Base-by-base conservation (phyloP, 2,329 filamentous ascomycete species). In the Phialophora expanda region DNA sequence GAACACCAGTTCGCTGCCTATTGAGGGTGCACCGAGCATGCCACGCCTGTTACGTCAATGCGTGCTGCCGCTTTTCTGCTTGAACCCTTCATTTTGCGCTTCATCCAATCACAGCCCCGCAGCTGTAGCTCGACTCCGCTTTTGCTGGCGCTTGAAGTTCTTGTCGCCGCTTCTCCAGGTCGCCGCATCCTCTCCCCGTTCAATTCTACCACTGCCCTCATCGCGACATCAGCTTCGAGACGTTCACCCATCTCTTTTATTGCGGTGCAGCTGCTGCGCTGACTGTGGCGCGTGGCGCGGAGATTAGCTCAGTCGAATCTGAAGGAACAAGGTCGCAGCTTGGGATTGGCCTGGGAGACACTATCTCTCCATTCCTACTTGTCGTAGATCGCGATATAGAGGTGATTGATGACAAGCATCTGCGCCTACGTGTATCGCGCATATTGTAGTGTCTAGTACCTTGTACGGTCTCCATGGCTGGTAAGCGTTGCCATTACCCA, bases 401-500 rank as follows among this genome's bases (percentile, higher is more conserved):
- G 65, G 67, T 69, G 67, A 69, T 67, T 69, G 55, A 62, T 69
- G 64, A 67, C 60, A 62, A 67, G 66, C 54, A 20, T 55, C 55
- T 44, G 55, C 61, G n/a, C 44, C 46, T 53, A 28, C 62, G 54
- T 67, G 55, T 58, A 41, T 61, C 66, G 67, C 64, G 57, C 66
- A 48, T 57, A 58, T 58, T 62, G 66, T 70, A 68, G 62, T 56
- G 24, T 60, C 61, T 48, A 58, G 41, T 61, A 61, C 44, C 64
- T 69, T 68, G 67, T 66, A 70, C 56, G 69, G 24, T 67, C 65
- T 69, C 70, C 73, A 88, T 88, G 86, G 81, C 85, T 77, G 86
- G 86, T 88, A 87, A 87, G 86, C 83, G 81, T 69, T 75, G 75
- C 78, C 78, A 74, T 73, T 71, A 72, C 55, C 34, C 56, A 55